These are phyloP conservation scores for Leptographium radiaticola DNA, from an alignment of 2,329 filamentous ascomycete genomes.

Conservation along the genomic window DNA sequence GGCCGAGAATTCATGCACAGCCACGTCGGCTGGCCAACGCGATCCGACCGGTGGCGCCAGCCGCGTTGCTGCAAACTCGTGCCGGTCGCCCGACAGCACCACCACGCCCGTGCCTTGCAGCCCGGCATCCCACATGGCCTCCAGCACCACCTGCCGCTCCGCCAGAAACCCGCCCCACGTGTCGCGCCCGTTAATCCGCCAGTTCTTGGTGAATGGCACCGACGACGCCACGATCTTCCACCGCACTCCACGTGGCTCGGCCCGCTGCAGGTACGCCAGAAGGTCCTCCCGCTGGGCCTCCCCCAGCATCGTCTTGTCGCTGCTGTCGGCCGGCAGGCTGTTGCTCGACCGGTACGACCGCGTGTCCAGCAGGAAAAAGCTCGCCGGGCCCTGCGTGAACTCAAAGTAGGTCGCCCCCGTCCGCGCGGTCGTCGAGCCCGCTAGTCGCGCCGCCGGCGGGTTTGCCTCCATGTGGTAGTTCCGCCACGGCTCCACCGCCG, in stretches of 20 bases:
- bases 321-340: constrained; percentile 41
- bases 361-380: constrained; percentile 92
- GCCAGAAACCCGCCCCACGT: constrained; percentile 88
- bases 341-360: constrained; percentile 70
- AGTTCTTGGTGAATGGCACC: constrained; percentile 96
- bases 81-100: constrained; percentile 81
- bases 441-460: constrained; percentile 52
- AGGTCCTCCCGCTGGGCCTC: constrained; percentile 65
- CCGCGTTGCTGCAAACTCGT: constrained; percentile 88
- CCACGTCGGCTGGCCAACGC: constrained; percentile 47
- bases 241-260: constrained; percentile 62
- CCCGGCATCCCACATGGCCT: constrained; percentile 88
- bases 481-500: constrained; percentile 72
- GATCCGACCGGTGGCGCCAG: constrained; percentile 48
- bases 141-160: constrained; percentile 67
- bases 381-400: constrained; percentile 80
- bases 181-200: constrained; percentile 75
- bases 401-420: constrained; percentile 67
- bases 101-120: constrained; percentile 60
- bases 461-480: constrained; percentile 80
- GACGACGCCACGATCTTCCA: constrained; percentile 92
- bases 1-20: constrained; percentile 83
- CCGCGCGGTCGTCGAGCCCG: constrained; percentile 18
- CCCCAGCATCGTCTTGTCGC: constrained; percentile 79
- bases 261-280: constrained; percentile 58